Base-by-base conservation (phyloP, 2,329 filamentous ascomycete species). In the Stenocarpella maydis region DNA sequence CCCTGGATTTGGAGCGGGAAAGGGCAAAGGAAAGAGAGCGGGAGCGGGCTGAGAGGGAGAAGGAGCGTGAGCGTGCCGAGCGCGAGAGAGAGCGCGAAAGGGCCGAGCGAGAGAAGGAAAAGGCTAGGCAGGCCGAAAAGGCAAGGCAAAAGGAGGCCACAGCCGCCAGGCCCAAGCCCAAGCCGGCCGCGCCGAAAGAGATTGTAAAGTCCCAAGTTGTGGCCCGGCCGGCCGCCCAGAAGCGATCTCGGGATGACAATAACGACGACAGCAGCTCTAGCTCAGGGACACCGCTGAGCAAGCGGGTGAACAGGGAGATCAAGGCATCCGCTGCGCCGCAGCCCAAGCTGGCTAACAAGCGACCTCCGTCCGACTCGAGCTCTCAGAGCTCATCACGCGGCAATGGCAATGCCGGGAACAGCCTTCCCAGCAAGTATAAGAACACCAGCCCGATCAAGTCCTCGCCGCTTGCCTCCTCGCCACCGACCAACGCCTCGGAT, bases 401-500 rank as follows among this genome's bases (percentile, higher is more conserved):
- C 19, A 70, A 64, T 49, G 68, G 66, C 58, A 67, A 67, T 31
- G 72, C 71, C 4, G 70, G 67, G 1, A 49, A 37, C 39, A 80
- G 69, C 79, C 65, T 80, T 73, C 78, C 75, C 73, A 81, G 75
- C 69, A 86, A 83, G 76, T 81, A 79, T 75, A 87, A 87, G 77
- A 82, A 84, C 71, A 89, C 85, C 0, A 89, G 87, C 8, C 88
- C 87, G 0, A 82, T 82, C 63, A 91, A 91, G 76, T 90, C 89
- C 2, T 91, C 89, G 12, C 89, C 88, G 4, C 80, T 91, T 21
- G 88, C 88, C n/a, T 88, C 88, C 1, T 90, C 88, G 8, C 88
- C 88, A 15, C 88, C 88, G 0, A 90, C 88, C 9, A 91, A 90
- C 72, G 89, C 88, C 1, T 90, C 88, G 1, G 88, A 91, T 69